Evolutionary conservation across 2,329 filamentous ascomycete genomes (phyloP), one percentile per base, ranked within the genome.

Genomic region (Colletotrichum acutatum): DNA sequence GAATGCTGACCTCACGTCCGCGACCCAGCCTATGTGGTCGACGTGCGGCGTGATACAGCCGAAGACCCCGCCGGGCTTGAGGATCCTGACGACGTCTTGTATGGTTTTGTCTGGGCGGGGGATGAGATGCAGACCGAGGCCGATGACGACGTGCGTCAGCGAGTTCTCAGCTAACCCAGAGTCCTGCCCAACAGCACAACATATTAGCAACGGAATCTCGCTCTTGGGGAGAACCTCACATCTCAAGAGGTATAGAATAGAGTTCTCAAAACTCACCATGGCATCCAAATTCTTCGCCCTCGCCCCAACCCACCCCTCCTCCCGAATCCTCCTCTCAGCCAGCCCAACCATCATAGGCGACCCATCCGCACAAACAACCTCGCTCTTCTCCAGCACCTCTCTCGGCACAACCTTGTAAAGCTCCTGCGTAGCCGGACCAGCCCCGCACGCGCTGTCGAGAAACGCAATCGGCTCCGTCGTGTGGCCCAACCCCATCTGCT

Each of bases 381-480:
- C 37, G 14, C 37, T 42, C 37, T 42, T 42, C 14, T 42, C 37
- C 14, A 42, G 5, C 37, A 42, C 37, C 37, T 42, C 37, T 42
- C 37, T 6, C 0, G 37, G 2, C 37, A 42, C 37, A 19, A 3
- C 37, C 12, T 42, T 42, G 68, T 88, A 84, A 16, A 90, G 76
- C 30, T 85, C 78, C 9, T 84, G 83, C 1, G 85, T 85, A 14
- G 89, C 80, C 19, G 88, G 82, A 0, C 88, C 89, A 4, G 83
- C 82, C 0, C 89, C 89, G 68, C 88, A 90, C 7, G 86, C 88
- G 74, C 85, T 85, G 71, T 91, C 89, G 12, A 91, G 77, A 28
- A 90, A 75, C 3, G 63, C 60, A 60, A 87, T 79, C 0, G 84
- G 83, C 6, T 74, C 74, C 11, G 64, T 71, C 2, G 65, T 66